phyloP scores from a whole-genome alignment of 768 basidiomycete genomes.

The Lactarius psammicola region DNA sequence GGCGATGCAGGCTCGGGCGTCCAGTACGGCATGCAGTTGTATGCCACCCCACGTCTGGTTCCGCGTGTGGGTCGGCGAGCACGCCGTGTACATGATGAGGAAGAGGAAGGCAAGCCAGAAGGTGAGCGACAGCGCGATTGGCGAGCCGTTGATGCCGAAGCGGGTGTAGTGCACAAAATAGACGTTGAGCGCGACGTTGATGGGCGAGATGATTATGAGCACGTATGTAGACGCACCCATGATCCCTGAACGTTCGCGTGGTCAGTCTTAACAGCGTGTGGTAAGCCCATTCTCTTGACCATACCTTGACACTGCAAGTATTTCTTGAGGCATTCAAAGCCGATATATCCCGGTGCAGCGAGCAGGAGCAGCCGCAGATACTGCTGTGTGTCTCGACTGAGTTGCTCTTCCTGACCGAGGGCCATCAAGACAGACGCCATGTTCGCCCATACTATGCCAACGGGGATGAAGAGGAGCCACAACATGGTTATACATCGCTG shows the following conservation, averaged over 20 bases:
- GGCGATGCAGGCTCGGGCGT: conserved; percentile 47
- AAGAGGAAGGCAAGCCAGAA: conserved; percentile 67
- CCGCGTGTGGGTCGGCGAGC: conserved; percentile 51
- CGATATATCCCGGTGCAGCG: conserved; percentile 71
- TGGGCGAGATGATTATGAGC: conserved; percentile 58
- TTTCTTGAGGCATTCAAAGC: conserved; percentile 75
- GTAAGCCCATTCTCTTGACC: neutral
- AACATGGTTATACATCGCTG: conserved; percentile 67
- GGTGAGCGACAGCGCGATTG: conserved; percentile 62
- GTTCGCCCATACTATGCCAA: conserved; percentile 61
- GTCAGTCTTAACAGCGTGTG: neutral
- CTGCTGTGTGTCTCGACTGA: conserved; percentile 59
- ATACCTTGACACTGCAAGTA: conserved; percentile 77
- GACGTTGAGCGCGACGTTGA: conserved; percentile 62
- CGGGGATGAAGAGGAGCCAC: conserved; percentile 62
- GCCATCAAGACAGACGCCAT: conserved; percentile 59
- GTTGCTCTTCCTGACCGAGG: conserved; percentile 57
- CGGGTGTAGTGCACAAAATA: conserved; percentile 60
- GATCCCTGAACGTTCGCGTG: conserved; percentile 48
- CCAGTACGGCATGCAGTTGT: conserved; percentile 45
- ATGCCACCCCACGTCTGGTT: conserved; percentile 68
- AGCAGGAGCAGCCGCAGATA: conserved; percentile 64
- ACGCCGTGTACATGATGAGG: conserved; percentile 48
- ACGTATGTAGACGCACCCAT: conserved; percentile 70
- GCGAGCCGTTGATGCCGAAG: conserved; percentile 64